These are phyloP conservation scores for Lactarius sanguifluus DNA, from an alignment of 768 basidiomycete genomes.

Conservation along the genomic window DNA sequence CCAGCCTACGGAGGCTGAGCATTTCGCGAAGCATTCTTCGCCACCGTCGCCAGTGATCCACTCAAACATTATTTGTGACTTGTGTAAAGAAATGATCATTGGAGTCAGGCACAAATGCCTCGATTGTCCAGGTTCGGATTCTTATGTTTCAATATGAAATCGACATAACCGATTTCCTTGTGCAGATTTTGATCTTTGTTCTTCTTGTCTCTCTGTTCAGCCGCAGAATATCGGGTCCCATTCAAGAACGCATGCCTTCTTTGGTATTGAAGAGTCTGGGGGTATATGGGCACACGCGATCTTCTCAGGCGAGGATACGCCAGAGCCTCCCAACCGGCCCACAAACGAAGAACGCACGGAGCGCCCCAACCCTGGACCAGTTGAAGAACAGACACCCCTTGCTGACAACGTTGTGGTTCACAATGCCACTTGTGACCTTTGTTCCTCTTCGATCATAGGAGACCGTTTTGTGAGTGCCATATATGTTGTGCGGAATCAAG, in stretches of 20 bases:
- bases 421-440: constrained; percentile 71
- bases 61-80: constrained; percentile 61
- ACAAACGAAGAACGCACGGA: constrained; percentile 2
- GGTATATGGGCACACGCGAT: constrained; percentile 65
- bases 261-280: constrained; percentile 64
- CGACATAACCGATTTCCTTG: background rate
- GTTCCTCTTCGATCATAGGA: constrained; percentile 68
- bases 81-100: constrained; percentile 53
- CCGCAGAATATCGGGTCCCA: constrained; percentile 35
- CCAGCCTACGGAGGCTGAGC: background rate
- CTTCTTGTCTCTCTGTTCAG: constrained; percentile 45
- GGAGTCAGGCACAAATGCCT: constrained; percentile 80
- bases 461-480: constrained; percentile 61
- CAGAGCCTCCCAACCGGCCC: background rate
- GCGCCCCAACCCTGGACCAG: background rate
- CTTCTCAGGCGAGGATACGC: constrained; percentile 43
- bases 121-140: constrained; percentile 60
- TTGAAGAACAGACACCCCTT: background rate
- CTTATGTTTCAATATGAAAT: constrained; percentile 3
- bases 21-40: background rate
- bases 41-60: constrained; percentile 42
- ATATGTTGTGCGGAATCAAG: background rate
- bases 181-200: constrained; percentile 73
- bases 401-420: constrained; percentile 45
- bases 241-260: constrained; percentile 55